Percentiles rank a stretch among this genome's conserved stretches.
Conservation (phyloP, 306 rosid species). For the Glycyrrhiza uralensis region DNA sequence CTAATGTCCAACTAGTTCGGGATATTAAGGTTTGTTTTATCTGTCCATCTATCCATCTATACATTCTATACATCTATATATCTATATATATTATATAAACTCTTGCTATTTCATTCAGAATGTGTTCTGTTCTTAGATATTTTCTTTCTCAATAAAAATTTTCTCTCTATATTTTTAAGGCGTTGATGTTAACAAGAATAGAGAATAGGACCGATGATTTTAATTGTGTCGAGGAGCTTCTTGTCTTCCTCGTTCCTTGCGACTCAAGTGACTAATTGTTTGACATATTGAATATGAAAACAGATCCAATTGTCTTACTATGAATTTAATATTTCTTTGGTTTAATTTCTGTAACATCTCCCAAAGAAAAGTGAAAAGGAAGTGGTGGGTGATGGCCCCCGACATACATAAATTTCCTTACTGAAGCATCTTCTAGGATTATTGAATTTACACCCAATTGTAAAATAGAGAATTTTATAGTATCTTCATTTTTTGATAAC, state of each 20-base stretch:
- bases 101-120: neutral
- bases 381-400: too few relatives aligned
- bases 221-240: neutral
- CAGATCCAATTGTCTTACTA: neutral
- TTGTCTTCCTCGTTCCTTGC: constrained; percentile 6
- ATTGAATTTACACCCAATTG: neutral
- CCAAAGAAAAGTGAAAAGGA: neutral
- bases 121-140: neutral
- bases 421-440: neutral
- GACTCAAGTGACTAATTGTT: neutral
- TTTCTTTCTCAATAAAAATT: too few relatives aligned
- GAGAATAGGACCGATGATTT: too few relatives aligned
- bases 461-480: neutral
- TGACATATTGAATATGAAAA: neutral
- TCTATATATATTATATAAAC: neutral
- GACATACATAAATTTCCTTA: neutral
- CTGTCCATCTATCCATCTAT: neutral
- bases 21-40: constrained; percentile 55
- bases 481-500: neutral
- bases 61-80: neutral
- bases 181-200: too few relatives aligned
- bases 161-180: too few relatives aligned
- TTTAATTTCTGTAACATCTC: neutral
- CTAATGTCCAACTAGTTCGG: constrained; percentile 42
- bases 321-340: neutral